Conservation (phyloP, 331 rosid species). For the Spiraea crenata region DNA sequence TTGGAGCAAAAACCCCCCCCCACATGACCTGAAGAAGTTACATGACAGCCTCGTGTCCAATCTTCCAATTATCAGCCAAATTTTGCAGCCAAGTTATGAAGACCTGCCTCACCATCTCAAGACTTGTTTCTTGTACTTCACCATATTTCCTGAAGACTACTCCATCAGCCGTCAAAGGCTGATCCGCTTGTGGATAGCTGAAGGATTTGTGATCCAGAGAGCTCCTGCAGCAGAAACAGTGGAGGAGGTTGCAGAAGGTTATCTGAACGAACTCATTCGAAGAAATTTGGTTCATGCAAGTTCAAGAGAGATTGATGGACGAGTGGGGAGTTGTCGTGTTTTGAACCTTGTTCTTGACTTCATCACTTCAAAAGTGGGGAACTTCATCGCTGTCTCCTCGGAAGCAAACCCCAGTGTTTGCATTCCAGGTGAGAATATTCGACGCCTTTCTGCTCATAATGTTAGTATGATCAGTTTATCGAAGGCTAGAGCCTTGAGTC, state of each 20-base stretch:
- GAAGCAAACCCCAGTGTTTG: background rate
- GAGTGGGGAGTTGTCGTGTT: conserved; percentile 14
- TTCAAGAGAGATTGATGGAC: background rate
- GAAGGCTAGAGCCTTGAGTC: background rate
- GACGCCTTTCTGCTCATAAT: conserved; percentile 12
- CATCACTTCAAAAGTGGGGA: background rate
- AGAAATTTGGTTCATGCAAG: conserved; percentile 9
- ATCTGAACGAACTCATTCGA: background rate
- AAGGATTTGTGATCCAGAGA: conserved; percentile 3
- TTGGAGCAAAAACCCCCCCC: background rate
- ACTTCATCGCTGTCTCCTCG: background rate
- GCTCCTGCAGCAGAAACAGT: background rate
- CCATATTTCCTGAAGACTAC: conserved; percentile 22
- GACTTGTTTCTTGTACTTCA: conserved; percentile 22
- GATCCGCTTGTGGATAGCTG: conserved; percentile 24
- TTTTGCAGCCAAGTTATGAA: conserved; percentile 11
- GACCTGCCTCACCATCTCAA: conserved; percentile 14
- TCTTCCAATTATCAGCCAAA: background rate
- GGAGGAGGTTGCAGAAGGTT: conserved; percentile 18
- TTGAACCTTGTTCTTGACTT: conserved; percentile 5
- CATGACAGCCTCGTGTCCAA: background rate
- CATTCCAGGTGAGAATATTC: background rate
- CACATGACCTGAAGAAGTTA: background rate
- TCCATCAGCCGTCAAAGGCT: conserved; percentile 13
- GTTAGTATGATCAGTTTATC: background rate